phyloP scores from a whole-genome alignment of 148 eudicot genomes.

The Selenicereus undatus region DNA sequence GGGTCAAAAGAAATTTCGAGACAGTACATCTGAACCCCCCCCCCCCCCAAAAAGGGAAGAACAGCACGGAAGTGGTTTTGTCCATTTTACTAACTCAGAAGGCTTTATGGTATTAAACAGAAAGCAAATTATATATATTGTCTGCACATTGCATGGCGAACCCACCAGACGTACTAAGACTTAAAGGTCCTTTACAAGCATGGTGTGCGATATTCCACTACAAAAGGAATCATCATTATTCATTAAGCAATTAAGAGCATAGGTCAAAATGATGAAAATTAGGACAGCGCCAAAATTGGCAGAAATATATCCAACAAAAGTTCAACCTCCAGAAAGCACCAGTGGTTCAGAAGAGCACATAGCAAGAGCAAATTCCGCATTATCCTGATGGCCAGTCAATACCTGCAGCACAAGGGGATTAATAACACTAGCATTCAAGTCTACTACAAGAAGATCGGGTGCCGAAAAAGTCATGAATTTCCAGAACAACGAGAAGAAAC shows the following conservation, averaged over 20 bases:
- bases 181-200: background rate
- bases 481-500: constrained; percentile 6
- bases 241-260: background rate
- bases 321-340: constrained; percentile 89
- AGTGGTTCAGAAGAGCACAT: constrained; percentile 82
- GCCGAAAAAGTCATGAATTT: background rate
- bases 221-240: background rate
- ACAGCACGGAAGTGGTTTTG: no score
- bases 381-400: constrained; percentile 76
- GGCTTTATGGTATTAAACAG: background rate
- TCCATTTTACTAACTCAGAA: background rate
- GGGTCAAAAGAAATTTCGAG: no score
- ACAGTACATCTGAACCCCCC: no score
- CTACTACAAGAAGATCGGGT: no score
- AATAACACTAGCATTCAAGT: background rate
- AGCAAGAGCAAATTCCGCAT: constrained; percentile 90
- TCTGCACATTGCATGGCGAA: background rate
- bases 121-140: background rate
- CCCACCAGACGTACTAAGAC: background rate
- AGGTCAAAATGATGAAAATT: background rate
- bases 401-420: constrained; percentile 45
- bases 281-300: background rate
- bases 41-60: no score
- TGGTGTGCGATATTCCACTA: background rate
- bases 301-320: background rate